A percentile compares a stretch with the other conserved stretches of the same genome.
Conservation (phyloP, 108 stramenopile species). For the Stephanodiscus triporus region DNA sequence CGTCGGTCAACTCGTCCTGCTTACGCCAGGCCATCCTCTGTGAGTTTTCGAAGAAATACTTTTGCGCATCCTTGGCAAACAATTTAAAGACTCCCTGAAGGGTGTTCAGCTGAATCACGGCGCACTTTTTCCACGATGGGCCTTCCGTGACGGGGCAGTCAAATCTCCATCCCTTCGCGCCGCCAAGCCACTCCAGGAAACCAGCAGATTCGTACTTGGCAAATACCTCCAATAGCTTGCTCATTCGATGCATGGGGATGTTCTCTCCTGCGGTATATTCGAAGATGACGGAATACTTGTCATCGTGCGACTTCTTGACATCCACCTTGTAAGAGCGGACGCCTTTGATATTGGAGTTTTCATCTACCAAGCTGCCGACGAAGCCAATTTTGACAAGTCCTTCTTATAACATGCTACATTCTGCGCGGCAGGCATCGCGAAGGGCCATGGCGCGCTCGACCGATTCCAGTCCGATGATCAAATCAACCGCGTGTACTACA, state of each 20-base stretch:
- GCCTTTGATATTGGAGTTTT: neutral
- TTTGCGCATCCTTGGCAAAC: conserved; percentile 6
- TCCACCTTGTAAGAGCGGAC: neutral
- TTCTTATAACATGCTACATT: neutral
- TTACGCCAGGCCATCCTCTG: conserved; percentile 5
- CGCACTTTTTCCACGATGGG: conserved; percentile 1
- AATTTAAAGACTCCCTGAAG: conserved; percentile 9
- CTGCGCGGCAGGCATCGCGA: neutral
- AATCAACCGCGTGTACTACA: neutral
- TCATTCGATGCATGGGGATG: neutral
- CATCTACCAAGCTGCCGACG: neutral
- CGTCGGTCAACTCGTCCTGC: conserved; percentile 11
- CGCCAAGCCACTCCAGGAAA: conserved; percentile 14
- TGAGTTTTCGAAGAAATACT: neutral
- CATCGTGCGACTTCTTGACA: neutral
- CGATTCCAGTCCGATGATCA: neutral
- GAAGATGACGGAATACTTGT: neutral
- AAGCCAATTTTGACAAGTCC: neutral
- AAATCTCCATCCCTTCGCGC: conserved; percentile 10
- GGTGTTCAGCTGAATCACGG: conserved; percentile 12
- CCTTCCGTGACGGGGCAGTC: neutral
- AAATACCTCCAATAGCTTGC: neutral
- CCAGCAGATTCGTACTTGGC: neutral
- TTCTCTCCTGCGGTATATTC: neutral
- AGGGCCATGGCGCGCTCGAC: neutral